Conservation (phyloP, 805 yeast genomes). For the Cyberlindnera petersonii region DNA sequence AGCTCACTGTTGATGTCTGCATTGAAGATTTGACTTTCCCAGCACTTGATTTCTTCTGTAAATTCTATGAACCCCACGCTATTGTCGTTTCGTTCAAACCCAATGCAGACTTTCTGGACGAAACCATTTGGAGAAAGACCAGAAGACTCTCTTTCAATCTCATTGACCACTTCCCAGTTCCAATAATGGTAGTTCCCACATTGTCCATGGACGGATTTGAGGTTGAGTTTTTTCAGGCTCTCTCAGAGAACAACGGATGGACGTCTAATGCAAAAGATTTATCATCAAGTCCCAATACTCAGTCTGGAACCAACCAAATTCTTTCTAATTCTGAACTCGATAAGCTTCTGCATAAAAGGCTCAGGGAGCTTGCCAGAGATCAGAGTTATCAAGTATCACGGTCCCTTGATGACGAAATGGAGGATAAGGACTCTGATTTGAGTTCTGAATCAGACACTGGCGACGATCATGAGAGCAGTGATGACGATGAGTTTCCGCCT, state of each 20-base stretch:
- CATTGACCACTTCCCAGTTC: constrained; percentile 60
- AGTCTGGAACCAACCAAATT: constrained; percentile 9
- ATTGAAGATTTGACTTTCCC: constrained; percentile 51
- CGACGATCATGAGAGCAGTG: constrained; percentile 1
- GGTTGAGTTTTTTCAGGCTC: constrained; percentile 34
- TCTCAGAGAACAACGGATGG: constrained; percentile 21
- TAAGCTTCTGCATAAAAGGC: constrained; percentile 3
- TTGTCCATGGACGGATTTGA: constrained; percentile 54
- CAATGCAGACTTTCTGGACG: constrained; percentile 37
- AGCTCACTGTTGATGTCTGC: constrained; percentile 56
- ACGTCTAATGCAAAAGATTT: constrained; percentile 7
- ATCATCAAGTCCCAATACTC: constrained; percentile 6
- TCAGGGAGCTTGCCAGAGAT: constrained; percentile 2
- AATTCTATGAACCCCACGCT: constrained; percentile 57
- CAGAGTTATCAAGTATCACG: not conserved
- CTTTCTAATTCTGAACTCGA: constrained; percentile 8
- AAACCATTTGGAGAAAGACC: constrained; percentile 52
- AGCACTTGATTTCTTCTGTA: constrained; percentile 54
- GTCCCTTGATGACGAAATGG: not conserved
- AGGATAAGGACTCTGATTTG: not conserved
- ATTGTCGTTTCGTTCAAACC: constrained; percentile 56
- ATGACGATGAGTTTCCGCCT: no score
- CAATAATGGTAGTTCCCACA: constrained; percentile 65
- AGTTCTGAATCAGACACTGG: constrained; percentile 10
- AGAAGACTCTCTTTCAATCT: constrained; percentile 61